Base-by-base conservation (phyloP, 2,329 filamentous ascomycete species). In the Diaporthe citrichinensis region DNA sequence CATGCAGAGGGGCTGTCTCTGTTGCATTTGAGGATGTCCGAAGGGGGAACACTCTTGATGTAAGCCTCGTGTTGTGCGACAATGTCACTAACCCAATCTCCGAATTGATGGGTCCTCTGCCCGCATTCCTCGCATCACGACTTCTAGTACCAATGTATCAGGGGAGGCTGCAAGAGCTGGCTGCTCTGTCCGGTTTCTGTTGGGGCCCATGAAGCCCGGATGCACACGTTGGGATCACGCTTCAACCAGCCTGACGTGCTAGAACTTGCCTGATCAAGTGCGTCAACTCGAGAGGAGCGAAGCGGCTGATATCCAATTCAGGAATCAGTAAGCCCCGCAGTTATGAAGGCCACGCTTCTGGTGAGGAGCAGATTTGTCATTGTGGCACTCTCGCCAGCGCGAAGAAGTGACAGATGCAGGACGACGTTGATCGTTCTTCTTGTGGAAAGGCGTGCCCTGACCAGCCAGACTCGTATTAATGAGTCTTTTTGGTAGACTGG, bases 21-120 rank as follows among this genome's bases (percentile, higher is more conserved):
- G n/a, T n/a, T 68, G 46, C 31, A 53, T 36, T 39, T 8, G 31
- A 39, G 62, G 34, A 59, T 72, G 55, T 41, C 69, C 55, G 25
- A 41, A 25, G 46, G 31, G 23, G 34, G 25, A n/a, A 44, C 12
- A 36, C 12, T 34, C n/a, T 55, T 15, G 55, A 55, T 44, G 36
- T 23, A 44, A 62, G 59, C 39, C 68, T 58, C 51, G 20, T 23
- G 46, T 44, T 44, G 46, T 73, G 8, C 7, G 25, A 55, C 58
- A 55, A 46, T 28, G 58, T 25, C 58, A 39, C n/a, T 44, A 10
- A 10, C 20, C 17, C 46, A 53, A 31, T 44, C 36, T 55, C 17
- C 20, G 34, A 34, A 14, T 12, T 17, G 36, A 36, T 51, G 31
- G 14, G 17, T 51, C 14, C 34, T 25, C 15, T 12, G 46, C 46